These are phyloP conservation scores for Capsella rubella DNA, from an alignment of 441 rosid species.

Conservation along the genomic window DNA sequence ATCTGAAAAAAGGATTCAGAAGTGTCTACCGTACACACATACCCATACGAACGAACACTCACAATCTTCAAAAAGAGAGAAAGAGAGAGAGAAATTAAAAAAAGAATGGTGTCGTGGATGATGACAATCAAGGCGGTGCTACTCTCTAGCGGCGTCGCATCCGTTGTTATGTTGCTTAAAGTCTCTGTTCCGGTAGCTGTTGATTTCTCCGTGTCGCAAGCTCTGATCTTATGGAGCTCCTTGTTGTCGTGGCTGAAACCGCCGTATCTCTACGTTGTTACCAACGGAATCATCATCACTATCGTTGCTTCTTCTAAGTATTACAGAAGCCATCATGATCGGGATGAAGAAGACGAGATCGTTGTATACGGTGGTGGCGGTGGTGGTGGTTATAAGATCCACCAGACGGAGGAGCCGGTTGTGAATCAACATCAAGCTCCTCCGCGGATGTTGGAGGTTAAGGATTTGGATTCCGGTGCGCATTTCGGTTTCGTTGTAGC, in stretches of 20 bases:
- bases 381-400: constrained; percentile 21
- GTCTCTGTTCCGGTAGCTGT: constrained; percentile 52
- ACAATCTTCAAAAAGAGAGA: constrained; percentile 2
- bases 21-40: constrained; percentile 38
- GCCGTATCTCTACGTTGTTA: constrained; percentile 67
- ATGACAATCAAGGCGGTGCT: constrained; percentile 51
- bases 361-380: constrained; percentile 17
- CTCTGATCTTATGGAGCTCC: constrained; percentile 61
- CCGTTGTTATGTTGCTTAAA: constrained; percentile 49
- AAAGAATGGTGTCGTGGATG: constrained; percentile 58
- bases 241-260: constrained; percentile 71
- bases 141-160: constrained; percentile 52
- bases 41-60: constrained; percentile 18
- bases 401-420: constrained; percentile 22
- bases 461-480: constrained; percentile 23
- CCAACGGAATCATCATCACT: constrained; percentile 71
- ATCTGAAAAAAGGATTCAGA: neutral
- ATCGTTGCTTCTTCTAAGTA: constrained; percentile 70
- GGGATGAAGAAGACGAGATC: constrained; percentile 27
- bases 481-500: constrained; percentile 28
- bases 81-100: neutral
- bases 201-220: constrained; percentile 52
- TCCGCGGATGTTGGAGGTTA: constrained; percentile 2
- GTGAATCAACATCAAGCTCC: constrained; percentile 15
- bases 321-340: constrained; percentile 19